Conservation (phyloP, 768 basidiomycete species). For the Boletus rubescentipes region DNA sequence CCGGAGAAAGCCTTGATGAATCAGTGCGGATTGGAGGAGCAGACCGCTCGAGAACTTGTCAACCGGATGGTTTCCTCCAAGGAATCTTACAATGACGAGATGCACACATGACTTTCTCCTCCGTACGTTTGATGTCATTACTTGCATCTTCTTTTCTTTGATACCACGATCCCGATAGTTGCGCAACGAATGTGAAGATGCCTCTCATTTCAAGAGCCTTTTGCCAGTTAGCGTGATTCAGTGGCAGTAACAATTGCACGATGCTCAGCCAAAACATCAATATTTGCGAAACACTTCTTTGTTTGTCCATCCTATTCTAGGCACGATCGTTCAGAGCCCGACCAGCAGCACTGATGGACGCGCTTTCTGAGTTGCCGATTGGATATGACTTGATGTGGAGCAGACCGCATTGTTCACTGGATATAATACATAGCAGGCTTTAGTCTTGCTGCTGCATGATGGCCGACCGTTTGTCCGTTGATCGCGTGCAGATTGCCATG, state of each 20-base stretch:
- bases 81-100: neutral
- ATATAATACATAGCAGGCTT: neutral
- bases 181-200: neutral
- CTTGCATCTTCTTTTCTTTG: neutral
- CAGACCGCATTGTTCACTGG: neutral
- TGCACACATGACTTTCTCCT: neutral
- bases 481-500: neutral
- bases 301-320: neutral
- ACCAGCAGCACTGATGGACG: neutral
- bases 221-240: neutral
- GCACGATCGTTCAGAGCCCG: neutral
- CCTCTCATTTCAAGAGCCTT: neutral
- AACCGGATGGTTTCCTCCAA: constrained; percentile 8
- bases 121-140: neutral
- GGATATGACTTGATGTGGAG: neutral
- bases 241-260: neutral
- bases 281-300: neutral
- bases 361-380: neutral
- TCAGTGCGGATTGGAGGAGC: constrained; percentile 22
- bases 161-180: neutral
- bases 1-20: constrained; percentile 14
- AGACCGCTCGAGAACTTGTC: constrained; percentile 19
- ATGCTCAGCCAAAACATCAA: too few relatives aligned
- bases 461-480: neutral
- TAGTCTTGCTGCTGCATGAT: neutral